A percentile compares a stretch with the other conserved stretches of the same genome.
Conservation (phyloP, 495 filamentous ascomycete genomes). For the Hypoxylon subgilvum region DNA sequence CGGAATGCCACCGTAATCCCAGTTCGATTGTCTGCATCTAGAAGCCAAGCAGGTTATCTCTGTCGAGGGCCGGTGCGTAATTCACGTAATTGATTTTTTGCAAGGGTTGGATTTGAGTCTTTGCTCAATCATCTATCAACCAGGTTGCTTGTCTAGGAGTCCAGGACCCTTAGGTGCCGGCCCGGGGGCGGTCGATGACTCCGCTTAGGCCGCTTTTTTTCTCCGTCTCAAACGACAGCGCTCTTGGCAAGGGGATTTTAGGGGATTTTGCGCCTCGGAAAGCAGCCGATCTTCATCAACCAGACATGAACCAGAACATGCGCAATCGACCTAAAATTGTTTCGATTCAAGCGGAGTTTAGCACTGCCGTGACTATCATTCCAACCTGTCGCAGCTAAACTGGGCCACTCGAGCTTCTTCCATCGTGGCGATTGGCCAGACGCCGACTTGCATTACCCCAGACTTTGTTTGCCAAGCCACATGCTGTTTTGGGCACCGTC, state of each 20-base stretch:
- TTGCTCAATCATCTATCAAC: too few relatives aligned
- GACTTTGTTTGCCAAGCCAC: slow-evolving; percentile 28
- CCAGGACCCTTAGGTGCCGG: too few relatives aligned
- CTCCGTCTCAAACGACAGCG: slow-evolving; percentile 27
- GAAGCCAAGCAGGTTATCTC: background rate
- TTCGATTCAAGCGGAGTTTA: slow-evolving; percentile 31
- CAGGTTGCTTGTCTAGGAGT: too few relatives aligned
- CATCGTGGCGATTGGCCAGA: slow-evolving; percentile 6
- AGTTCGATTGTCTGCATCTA: slow-evolving; percentile 12
- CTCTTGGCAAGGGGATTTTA: slow-evolving; percentile 25
- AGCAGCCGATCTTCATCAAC: slow-evolving; percentile 27
- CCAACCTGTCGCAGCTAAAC: slow-evolving; percentile 21
- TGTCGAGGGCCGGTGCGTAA: too few relatives aligned
- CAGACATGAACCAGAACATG: slow-evolving; percentile 20
- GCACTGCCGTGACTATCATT: slow-evolving; percentile 30
- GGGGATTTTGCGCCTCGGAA: slow-evolving; percentile 9
- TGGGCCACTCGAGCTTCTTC: slow-evolving; percentile 1
- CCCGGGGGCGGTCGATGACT: slow-evolving; percentile 2
- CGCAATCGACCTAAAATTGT: slow-evolving; percentile 28
- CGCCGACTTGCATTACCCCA: slow-evolving; percentile 17
- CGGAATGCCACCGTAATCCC: slow-evolving; percentile 5
- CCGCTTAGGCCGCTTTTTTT: slow-evolving; percentile 29
- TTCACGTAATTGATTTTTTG: too few relatives aligned
- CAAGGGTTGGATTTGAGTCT: too few relatives aligned
- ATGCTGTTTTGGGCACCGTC: slow-evolving; percentile 20